A percentile compares a stretch with the other conserved stretches of the same genome.
phyloP scores from a whole-genome alignment of 768 basidiomycete species.

The Tubosaeta sp. region DNA sequence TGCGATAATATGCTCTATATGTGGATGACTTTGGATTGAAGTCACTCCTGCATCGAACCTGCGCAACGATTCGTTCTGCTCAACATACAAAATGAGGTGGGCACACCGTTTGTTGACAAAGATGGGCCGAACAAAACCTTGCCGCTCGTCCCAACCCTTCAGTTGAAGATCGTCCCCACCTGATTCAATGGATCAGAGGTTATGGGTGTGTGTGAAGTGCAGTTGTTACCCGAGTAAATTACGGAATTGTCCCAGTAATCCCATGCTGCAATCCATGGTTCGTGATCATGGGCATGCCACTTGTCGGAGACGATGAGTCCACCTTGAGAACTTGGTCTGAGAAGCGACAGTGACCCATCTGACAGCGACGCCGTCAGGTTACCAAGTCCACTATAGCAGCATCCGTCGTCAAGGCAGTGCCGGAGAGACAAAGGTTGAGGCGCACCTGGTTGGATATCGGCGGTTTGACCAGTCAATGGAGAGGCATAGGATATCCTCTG shows the following conservation, averaged over 20 bases:
- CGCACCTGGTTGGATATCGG: slow-evolving; percentile 45
- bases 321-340: slow-evolving; percentile 44
- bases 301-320: slow-evolving; percentile 44
- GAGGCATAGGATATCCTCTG: slow-evolving; percentile 67
- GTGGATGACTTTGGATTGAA: slow-evolving; percentile 78
- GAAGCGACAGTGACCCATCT: slow-evolving; percentile 65
- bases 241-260: slow-evolving; percentile 78
- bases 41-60: slow-evolving; percentile 95
- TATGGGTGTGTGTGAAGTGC: neutral
- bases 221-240: slow-evolving; percentile 74
- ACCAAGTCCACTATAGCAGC: slow-evolving; percentile 40
- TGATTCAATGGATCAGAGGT: slow-evolving; percentile 25
- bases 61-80: neutral
- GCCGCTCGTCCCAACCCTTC: slow-evolving; percentile 87
- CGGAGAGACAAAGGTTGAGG: slow-evolving; percentile 1
- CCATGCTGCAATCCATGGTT: slow-evolving; percentile 93
- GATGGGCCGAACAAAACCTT: slow-evolving; percentile 52
- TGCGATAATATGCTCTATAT: slow-evolving; percentile 75
- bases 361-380: slow-evolving; percentile 80
- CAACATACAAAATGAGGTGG: neutral
- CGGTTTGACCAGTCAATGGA: slow-evolving; percentile 93
- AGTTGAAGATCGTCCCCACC: slow-evolving; percentile 91
- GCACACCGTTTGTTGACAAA: slow-evolving; percentile 70
- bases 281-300: slow-evolving; percentile 90
- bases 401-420: neutral